Evolutionary conservation across 192 early-diverging fungal genomes (phyloP), one percentile per base, ranked within the genome.

Genomic region (Backusella tuberculispora): DNA sequence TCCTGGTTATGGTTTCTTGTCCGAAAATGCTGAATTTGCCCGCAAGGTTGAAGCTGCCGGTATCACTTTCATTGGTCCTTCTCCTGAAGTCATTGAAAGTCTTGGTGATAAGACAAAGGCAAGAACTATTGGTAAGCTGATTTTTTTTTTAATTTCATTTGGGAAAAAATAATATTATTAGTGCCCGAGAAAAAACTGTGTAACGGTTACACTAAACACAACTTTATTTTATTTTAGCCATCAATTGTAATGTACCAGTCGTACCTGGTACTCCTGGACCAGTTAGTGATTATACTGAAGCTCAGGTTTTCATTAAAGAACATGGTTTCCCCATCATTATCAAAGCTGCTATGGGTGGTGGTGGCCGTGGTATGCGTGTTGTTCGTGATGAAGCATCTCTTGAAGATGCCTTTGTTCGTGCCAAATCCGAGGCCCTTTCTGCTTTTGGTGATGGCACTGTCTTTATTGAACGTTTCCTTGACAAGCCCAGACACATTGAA

Each of bases 21-120:
- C 92, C 40, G 97, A 99, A 83, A 98, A 99, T 78, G 86, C 96
- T 17, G 86, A 86, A 66, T 99, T 99, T 85, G 96, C 96, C 8
- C 86, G 90, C 78, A 94, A 93, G 80, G 94, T 96, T 43, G 91
- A 92, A 71, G 92, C 85, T 4, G 94, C 95, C 14, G 96, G 95
- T 44, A 94, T 99, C 72, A 91, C 93, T 47, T 99, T 95, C 82
- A 91, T 95, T 40, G 97, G 97, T 42, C 97, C 97, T 6, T 79
- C 84, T 13, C 87, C 94, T 14, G 85, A 92, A 66, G 91, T 94
- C 26, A 97, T 99, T 80, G 93, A 93, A 38, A 88, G 89, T 6
- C 88, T 95, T 70, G 97, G 97, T 42, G 96, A 98, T 87, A 99
- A 99, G 85, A 96, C 95, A 37, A 95, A 96, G 86, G 96, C 97